These are phyloP conservation scores for Saccharomyces hybrid DNA, from an alignment of 1,139 yeast species.

Conservation along the genomic window DNA sequence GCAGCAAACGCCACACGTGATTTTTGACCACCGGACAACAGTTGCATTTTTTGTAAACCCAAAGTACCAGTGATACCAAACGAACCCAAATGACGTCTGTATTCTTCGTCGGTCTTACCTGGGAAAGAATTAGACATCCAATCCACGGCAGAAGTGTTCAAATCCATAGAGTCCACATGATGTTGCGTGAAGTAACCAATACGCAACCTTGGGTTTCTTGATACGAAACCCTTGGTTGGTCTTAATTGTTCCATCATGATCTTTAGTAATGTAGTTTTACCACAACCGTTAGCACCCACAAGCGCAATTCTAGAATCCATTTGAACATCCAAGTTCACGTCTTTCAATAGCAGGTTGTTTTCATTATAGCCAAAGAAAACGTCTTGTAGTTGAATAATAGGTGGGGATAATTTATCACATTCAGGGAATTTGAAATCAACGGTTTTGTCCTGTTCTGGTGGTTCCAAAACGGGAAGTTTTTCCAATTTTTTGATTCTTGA, in stretches of 20 bases:
- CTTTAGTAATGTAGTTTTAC: conserved; percentile 90
- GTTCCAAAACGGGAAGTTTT: conserved; percentile 82
- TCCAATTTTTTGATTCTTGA: conserved; percentile 94
- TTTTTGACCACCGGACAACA: conserved; percentile 95
- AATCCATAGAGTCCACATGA: conserved; percentile 96
- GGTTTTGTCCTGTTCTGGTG: conserved; percentile 87
- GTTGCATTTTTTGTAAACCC: conserved; percentile 84
- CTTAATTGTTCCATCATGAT: conserved; percentile 67
- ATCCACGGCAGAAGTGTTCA: conserved; percentile 76
- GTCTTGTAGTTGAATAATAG: conserved; percentile 78
- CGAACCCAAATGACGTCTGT: conserved; percentile 91
- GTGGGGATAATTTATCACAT: conserved; percentile 88
- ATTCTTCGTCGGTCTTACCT: conserved; percentile 93
- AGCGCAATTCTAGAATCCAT: conserved; percentile 91
- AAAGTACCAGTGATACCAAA: conserved; percentile 94
- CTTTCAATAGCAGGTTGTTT: conserved; percentile 49
- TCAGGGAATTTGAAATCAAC: conserved; percentile 90
- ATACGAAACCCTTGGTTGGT: conserved; percentile 69
- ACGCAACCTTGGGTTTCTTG: conserved; percentile 77
- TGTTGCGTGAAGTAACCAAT: conserved; percentile 99
- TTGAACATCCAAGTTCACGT: conserved; percentile 86
- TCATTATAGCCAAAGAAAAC: conserved; percentile 81
- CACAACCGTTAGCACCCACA: conserved; percentile 98
- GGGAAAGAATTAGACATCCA: conserved; percentile 92
- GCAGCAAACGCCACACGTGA: conserved; percentile 98